phyloP scores from a whole-genome alignment of 2,329 filamentous ascomycete species.

The Metarhizium robertsii region DNA sequence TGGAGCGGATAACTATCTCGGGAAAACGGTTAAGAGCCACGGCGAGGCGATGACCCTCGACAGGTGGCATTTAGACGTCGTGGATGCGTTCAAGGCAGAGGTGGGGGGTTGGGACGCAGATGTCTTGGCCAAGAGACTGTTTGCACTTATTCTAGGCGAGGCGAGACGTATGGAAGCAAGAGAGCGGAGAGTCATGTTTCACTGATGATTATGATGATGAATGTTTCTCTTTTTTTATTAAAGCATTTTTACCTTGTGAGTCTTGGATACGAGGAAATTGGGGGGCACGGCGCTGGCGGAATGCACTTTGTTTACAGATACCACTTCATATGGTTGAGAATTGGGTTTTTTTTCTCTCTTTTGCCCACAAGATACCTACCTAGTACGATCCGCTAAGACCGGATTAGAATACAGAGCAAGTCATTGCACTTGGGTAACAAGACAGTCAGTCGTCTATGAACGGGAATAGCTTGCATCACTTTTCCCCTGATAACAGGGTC shows the following conservation, averaged over 20 bases:
- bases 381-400: neutral
- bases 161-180: constrained; percentile 18
- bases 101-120: constrained; percentile 42
- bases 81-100: constrained; percentile 41
- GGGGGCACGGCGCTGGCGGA: neutral
- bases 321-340: constrained; percentile 1
- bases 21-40: constrained; percentile 37
- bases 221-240: neutral
- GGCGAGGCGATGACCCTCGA: constrained; percentile 39
- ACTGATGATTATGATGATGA: constrained; percentile 13
- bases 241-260: constrained; percentile 1
- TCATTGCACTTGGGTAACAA: neutral
- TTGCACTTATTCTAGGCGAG: constrained; percentile 42
- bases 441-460: neutral
- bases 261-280: neutral
- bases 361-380: neutral
- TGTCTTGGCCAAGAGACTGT: constrained; percentile 41
- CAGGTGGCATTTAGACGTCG: constrained; percentile 48
- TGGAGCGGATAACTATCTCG: constrained; percentile 29
- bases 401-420: neutral
- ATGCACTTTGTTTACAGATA: constrained; percentile 7
- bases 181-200: constrained; percentile 20
- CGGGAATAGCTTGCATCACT: neutral
- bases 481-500: constrained; percentile 5
- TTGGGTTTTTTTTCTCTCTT: neutral